These are phyloP conservation scores for Breviolum minutum DNA, from an alignment of 73 alveolate species.

Conservation along the genomic window DNA sequence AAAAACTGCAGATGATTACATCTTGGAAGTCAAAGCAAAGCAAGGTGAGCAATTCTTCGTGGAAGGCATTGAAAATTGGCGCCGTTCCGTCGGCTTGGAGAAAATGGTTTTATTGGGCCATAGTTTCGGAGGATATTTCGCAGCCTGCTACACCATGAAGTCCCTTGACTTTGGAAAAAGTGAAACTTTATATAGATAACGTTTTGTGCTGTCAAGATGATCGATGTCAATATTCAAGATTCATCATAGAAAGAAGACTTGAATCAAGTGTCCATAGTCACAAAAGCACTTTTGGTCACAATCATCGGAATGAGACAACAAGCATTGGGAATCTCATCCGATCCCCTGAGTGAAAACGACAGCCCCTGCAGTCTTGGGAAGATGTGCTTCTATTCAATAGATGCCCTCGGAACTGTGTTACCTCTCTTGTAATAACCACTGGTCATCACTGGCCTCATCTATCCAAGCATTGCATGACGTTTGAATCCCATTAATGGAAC, in stretches of 20 bases:
- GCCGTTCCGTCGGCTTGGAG: slow-evolving; percentile 42
- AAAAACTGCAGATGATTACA: not conserved
- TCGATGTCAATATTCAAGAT: not conserved
- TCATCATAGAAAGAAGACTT: too few relatives aligned
- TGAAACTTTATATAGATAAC: not conserved
- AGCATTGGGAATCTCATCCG: too few relatives aligned
- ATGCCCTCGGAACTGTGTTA: too few relatives aligned
- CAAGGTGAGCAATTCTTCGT: slow-evolving; percentile 74
- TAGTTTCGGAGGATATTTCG: slow-evolving; percentile 68
- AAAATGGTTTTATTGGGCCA: slow-evolving; percentile 41
- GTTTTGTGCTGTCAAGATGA: not conserved
- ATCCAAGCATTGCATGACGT: not conserved
- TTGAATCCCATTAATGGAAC: not conserved
- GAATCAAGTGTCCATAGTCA: too few relatives aligned
- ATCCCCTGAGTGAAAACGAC: too few relatives aligned
- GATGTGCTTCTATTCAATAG: too few relatives aligned
- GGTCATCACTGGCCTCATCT: not conserved
- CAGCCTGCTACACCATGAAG: slow-evolving; percentile 74
- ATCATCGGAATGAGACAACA: too few relatives aligned
- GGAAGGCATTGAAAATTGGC: slow-evolving; percentile 83
- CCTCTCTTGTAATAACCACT: too few relatives aligned
- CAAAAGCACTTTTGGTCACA: too few relatives aligned
- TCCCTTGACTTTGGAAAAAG: not conserved
- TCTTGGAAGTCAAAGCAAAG: not conserved
- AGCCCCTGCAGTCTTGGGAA: too few relatives aligned